Evolutionary conservation across 2,329 filamentous ascomycete genomes (phyloP).

Genomic region (Colletotrichum nymphaeae): DNA sequence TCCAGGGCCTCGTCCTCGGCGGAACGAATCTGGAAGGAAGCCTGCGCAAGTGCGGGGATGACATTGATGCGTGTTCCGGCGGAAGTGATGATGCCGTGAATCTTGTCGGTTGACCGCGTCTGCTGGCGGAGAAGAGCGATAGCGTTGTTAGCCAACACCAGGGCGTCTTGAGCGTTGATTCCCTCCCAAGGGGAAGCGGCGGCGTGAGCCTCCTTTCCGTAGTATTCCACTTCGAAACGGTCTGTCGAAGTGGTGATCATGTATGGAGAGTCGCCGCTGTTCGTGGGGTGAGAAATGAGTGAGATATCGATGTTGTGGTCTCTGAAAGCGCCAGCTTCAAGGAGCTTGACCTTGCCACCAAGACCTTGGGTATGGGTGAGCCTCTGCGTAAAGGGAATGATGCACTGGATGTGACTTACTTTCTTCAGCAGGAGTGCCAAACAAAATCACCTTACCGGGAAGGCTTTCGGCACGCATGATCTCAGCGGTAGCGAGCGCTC

Average conservation of each 20-base stretch:
- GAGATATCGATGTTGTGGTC: conserved; percentile 44
- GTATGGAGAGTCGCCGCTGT: conserved; percentile 20
- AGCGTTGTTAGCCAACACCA: conserved; percentile 53
- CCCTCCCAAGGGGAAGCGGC: conserved; percentile 61
- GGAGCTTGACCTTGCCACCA: conserved; percentile 59
- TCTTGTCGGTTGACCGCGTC: conserved; percentile 57
- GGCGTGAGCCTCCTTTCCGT: conserved; percentile 58
- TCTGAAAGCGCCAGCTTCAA: conserved; percentile 53
- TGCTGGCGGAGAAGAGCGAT: conserved; percentile 62
- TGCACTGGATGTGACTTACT: conserved; percentile 37
- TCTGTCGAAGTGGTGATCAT: conserved; percentile 32
- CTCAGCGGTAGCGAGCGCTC: conserved; percentile 57
- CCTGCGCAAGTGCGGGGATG: conserved; percentile 64
- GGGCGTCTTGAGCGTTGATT: conserved; percentile 61
- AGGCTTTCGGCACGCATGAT: conserved; percentile 54
- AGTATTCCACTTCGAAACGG: conserved; percentile 50
- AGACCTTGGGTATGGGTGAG: conserved; percentile 44
- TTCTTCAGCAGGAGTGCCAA: conserved; percentile 64
- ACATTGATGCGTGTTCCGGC: conserved; percentile 54
- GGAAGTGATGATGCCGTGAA: conserved; percentile 60
- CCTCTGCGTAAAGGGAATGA: neutral
- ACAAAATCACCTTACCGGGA: conserved; percentile 56
- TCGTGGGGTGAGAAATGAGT: conserved; percentile 44
- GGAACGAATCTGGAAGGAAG: conserved; percentile 68
- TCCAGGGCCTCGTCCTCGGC: conserved; percentile 47